Percentiles rank a stretch among this genome's conserved stretches.
Conservation (phyloP, 2,329 filamentous ascomycete species). For the Penicillium glabrum region DNA sequence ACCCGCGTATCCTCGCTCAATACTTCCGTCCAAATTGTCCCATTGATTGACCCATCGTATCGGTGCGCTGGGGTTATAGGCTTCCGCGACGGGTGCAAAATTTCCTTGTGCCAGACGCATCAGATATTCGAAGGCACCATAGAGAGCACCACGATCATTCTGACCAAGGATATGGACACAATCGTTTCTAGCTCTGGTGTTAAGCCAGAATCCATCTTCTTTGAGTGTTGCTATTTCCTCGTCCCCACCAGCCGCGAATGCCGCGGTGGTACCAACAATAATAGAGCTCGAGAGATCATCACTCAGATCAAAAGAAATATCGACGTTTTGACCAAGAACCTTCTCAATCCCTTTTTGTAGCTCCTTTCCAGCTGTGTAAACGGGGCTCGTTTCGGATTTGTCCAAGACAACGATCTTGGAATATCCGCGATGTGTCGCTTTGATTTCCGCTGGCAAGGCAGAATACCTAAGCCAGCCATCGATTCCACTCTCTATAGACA, state of each 20-base stretch:
- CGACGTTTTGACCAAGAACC: constrained; percentile 54
- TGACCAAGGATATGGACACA: constrained; percentile 50
- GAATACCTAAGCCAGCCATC: constrained; percentile 63
- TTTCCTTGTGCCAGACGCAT: constrained; percentile 63
- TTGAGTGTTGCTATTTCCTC: background rate
- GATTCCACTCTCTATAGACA: constrained; percentile 52
- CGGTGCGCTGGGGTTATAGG: constrained; percentile 58
- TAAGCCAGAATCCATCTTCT: constrained; percentile 57
- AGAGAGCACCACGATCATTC: constrained; percentile 67
- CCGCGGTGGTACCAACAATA: background rate
- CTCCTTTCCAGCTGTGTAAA: constrained; percentile 59
- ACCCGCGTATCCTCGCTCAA: constrained; percentile 69
- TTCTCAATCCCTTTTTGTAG: constrained; percentile 55
- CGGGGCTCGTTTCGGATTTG: constrained; percentile 51
- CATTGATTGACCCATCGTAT: constrained; percentile 73
- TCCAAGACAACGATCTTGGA: constrained; percentile 53
- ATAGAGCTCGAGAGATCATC: background rate
- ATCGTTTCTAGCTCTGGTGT: constrained; percentile 36
- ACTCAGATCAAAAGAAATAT: background rate
- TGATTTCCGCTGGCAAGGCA: constrained; percentile 40
- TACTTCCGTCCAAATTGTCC: constrained; percentile 68
- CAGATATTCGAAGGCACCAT: constrained; percentile 69
- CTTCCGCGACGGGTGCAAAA: constrained; percentile 48
- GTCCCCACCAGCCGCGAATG: background rate
- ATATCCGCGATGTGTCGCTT: constrained; percentile 40